phyloP scores from a whole-genome alignment of 2,329 filamentous ascomycete genomes.

The Apiospora rasikravindrae region DNA sequence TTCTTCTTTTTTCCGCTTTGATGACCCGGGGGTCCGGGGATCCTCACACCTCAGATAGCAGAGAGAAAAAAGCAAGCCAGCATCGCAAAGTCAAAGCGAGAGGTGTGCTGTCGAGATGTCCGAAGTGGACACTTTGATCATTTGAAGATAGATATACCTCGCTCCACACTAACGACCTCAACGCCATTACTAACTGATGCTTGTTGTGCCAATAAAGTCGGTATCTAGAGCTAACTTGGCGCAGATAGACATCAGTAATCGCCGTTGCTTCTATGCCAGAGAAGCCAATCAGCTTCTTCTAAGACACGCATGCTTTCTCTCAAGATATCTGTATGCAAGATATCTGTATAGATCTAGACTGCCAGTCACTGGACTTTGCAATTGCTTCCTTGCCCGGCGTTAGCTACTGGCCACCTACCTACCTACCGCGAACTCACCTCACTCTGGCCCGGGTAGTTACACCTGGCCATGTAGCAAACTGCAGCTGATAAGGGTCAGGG shows the following conservation, averaged over 20 bases:
- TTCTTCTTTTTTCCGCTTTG: neutral
- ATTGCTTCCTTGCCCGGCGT: neutral
- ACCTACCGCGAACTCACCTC: neutral
- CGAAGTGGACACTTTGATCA: neutral
- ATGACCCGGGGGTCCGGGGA: neutral
- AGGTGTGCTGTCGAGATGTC: neutral
- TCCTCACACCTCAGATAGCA: neutral
- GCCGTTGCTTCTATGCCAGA: neutral
- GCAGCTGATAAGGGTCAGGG: neutral
- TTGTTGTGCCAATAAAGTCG: neutral
- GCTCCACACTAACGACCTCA: neutral
- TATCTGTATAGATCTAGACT: neutral
- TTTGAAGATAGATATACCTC: neutral
- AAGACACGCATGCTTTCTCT: neutral
- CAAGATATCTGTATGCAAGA: neutral
- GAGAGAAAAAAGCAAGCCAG: neutral
- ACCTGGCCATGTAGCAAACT: neutral
- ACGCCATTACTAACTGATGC: neutral
- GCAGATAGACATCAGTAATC: neutral
- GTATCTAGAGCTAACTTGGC: neutral
- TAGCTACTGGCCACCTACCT: neutral
- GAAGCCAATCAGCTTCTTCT: neutral
- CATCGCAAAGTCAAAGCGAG: neutral
- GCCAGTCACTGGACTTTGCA: neutral
- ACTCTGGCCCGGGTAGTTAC: neutral